Base-by-base conservation (phyloP, 2,329 filamentous ascomycete species). In the Volutella citrinella region DNA sequence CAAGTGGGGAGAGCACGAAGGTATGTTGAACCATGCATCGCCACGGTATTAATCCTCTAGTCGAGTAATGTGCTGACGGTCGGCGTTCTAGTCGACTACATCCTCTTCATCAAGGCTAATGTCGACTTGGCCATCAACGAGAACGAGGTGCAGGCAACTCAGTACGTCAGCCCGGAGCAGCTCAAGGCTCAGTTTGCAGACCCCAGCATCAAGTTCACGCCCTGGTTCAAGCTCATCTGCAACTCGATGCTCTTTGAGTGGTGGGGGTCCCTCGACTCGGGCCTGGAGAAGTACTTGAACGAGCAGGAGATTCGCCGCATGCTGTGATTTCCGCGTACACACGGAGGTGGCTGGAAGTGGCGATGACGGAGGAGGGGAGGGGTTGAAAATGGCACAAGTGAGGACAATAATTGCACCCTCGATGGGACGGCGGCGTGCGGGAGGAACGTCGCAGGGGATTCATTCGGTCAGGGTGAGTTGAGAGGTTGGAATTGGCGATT, bases 211-310 rank as follows among this genome's bases (percentile, higher is more conserved):
- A 85, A 83, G 54, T 97, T 97, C 64, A 98, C 93, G 1, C 93
- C 93, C 2, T 98, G 93, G 93, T 98, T 98, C 74, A 95, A 95
- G 74, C 82, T 98, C 50, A 97, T 98, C 57, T 98, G 93, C 75
- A 77, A 97, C 63, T 89, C 87, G 30, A 90, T 97, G 87, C 78
- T 98, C 25, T 98, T 95, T 55, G 84, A 96, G 64, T 98, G 93
- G 93, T 98, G 93, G 93, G 72, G 82, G 57, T 81, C 86, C 65
- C 76, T 97, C 36, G 83, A 93, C 51, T 70, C 76, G 16, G 86
- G 85, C 9, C 71, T 97, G 49, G 85, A 94, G 41, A 84, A 87
- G 66, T 95, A 91, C 67, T 76, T 80, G 65, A 83, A 88, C 58
- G 90, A 97, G 72, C 79, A 81, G 59, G 74, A 85, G 58, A 95